phyloP scores from a whole-genome alignment of 352 stramenopile genomes.

The Phytophthora parvispora region DNA sequence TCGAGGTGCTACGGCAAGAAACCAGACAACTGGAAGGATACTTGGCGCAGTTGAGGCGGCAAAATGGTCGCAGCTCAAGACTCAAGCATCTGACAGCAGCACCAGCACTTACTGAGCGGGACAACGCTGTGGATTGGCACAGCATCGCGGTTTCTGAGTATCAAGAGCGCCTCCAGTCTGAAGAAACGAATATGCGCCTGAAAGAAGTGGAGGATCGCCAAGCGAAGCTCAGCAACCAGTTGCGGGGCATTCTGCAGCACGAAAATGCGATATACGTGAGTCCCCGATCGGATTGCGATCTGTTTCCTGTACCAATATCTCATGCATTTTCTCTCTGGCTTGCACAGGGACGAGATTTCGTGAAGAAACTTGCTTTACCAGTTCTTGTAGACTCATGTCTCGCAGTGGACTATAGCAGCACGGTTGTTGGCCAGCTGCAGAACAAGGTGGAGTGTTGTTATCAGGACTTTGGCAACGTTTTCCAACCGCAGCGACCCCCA shows the following conservation, averaged over 20 bases:
- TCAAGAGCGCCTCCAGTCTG: constrained; percentile 10
- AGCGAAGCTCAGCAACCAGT: background rate
- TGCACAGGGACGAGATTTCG: constrained; percentile 1
- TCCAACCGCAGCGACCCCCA: background rate
- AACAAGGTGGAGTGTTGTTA: constrained; percentile 1
- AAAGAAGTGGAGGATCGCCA: constrained; percentile 19
- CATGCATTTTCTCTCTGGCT: background rate
- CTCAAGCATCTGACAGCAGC: background rate
- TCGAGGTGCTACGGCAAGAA: constrained; percentile 19
- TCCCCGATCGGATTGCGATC: background rate
- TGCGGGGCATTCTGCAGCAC: constrained; percentile 5
- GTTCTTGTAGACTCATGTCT: background rate
- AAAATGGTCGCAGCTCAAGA: background rate
- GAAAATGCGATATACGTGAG: constrained; percentile 5
- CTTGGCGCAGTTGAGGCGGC: constrained; percentile 19
- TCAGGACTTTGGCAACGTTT: constrained; percentile 4
- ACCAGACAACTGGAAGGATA: constrained; percentile 13
- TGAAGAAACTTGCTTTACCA: background rate
- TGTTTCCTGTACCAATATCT: too few species aligned
- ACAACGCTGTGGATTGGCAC: constrained; percentile 1
- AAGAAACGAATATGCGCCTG: constrained; percentile 26
- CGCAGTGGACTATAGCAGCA: background rate
- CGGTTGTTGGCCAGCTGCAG: constrained; percentile 13
- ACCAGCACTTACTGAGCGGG: too few species aligned
- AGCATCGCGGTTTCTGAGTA: constrained; percentile 10